Percentiles rank a stretch among this genome's conserved stretches.
Evolutionary conservation across 768 basidiomycete species (phyloP).

Genomic region (Mycena galericulata): DNA sequence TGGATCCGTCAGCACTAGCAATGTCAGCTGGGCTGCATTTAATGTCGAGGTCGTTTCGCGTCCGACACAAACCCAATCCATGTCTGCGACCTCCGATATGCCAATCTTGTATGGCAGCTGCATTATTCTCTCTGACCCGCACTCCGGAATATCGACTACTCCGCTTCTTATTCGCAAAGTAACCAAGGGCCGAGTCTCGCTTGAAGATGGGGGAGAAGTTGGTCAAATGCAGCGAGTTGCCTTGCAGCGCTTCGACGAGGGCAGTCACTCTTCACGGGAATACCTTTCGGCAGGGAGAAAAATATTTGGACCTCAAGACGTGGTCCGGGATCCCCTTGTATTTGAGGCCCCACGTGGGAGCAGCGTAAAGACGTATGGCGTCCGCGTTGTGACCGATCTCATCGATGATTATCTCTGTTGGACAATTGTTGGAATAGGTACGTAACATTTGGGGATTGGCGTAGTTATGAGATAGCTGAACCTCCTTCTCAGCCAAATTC

Average conservation of each 20-base stretch:
- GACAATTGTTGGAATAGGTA: conserved; percentile 96
- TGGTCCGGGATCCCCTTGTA: conserved; percentile 80
- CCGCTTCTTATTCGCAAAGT: conserved; percentile 92
- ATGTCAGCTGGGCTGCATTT: conserved; percentile 93
- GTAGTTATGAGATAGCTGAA: conserved; percentile 33
- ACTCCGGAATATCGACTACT: conserved; percentile 87
- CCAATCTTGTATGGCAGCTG: conserved; percentile 94
- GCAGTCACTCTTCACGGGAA: conserved; percentile 86
- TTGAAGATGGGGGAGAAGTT: conserved; percentile 93
- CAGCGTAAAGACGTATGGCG: conserved; percentile 85
- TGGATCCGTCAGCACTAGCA: conserved; percentile 87
- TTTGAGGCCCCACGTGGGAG: conserved; percentile 85
- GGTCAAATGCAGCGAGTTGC: conserved; percentile 98
- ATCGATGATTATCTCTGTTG: conserved; percentile 96
- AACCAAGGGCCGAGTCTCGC: conserved; percentile 86
- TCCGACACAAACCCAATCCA: conserved; percentile 70
- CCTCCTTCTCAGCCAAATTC: conserved; percentile 75
- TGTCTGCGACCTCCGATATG: conserved; percentile 76
- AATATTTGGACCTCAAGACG: conserved; percentile 77
- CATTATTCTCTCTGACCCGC: conserved; percentile 85
- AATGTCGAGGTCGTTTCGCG: conserved; percentile 90
- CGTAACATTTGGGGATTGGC: conserved; percentile 48
- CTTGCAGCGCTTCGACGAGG: conserved; percentile 83
- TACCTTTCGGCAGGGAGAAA: conserved; percentile 92
- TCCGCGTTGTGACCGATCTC: conserved; percentile 82